Evolutionary conservation across 768 basidiomycete species (phyloP), one percentile per base, ranked within the genome.

Genomic region (Hemileccinum rubropunctum): DNA sequence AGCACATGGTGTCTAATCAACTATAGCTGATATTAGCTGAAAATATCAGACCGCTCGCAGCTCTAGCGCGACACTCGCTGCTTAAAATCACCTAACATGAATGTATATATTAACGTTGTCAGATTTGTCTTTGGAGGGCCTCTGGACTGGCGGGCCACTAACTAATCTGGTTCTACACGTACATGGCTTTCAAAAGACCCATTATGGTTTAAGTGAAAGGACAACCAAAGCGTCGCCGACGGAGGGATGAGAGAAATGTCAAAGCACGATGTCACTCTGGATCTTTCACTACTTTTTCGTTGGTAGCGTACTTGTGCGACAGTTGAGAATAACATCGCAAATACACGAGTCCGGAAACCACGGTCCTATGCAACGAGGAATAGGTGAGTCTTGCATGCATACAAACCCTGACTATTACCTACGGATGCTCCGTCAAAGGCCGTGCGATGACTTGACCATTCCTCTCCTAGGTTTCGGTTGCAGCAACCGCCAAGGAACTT

Each of bases 201-300:
- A 9, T 49, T 47, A 51, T 38, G 41, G 47, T 41, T 40, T 40
- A 45, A 44, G 35, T 48, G 40, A n/a, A 15, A 44, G 39, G 37
- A n/a, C n/a, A n/a, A 32, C 21, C 40, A 41, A 47, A 17, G 27
- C 11, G 21, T 21, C 33, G 9, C 28, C 2, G 28, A 12, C 7
- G 10, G 33, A 28, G 34, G 30, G 14, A 43, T 28, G 27, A 37
- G 9, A 20, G 18, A 12, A 21, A 20, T 38, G 12, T 20, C 20
- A 13, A 38, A 21, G 37, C 20, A 38, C 13, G 20, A 2, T 20
- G 37, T 38, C 35, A 36, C 10, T 36, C 35, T n/a, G n/a, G 28
- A 30, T 4, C 28, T 8, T 30, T 30, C 9, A 28, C 27, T 28
- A 28, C 9, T 28, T 28, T 5, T 28, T 28, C 28, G 23, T 12